Percentiles rank a stretch among this genome's conserved stretches.
phyloP scores from a whole-genome alignment of 1,139 yeast genomes.

The Sugiyamaella grinbergsii region DNA sequence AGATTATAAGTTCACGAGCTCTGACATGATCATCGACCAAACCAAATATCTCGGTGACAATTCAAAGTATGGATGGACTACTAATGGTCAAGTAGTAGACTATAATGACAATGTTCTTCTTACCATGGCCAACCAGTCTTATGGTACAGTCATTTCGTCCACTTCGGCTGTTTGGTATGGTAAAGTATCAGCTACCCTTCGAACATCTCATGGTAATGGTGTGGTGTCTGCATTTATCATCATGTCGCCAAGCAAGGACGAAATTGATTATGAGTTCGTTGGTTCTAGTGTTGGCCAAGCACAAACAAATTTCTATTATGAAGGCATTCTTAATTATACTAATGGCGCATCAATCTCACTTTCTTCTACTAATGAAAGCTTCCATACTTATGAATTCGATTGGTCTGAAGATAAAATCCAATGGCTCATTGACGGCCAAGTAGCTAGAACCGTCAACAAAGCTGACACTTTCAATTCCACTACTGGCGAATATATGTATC shows the following conservation, averaged over 20 bases:
- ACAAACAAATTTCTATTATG: conserved; percentile 79
- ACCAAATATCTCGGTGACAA: conserved; percentile 71
- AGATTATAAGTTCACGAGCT: conserved; percentile 36
- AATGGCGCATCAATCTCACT: conserved; percentile 52
- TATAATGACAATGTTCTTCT: conserved; percentile 56
- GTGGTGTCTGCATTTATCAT: conserved; percentile 82
- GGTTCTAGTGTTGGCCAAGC: conserved; percentile 69
- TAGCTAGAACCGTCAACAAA: conserved; percentile 67
- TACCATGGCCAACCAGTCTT: conserved; percentile 76
- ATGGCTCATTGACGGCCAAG: conserved; percentile 76
- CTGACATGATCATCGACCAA: conserved; percentile 43
- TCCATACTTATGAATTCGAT: conserved; percentile 78
- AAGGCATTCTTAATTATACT: conserved; percentile 59
- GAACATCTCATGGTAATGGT: conserved; percentile 76
- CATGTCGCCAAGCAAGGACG: conserved; percentile 86
- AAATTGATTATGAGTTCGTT: conserved; percentile 84
- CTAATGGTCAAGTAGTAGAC: conserved; percentile 65
- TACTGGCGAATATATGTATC: conserved; percentile 59
- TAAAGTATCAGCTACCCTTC: conserved; percentile 65
- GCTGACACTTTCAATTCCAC: conserved; percentile 71
- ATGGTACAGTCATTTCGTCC: conserved; percentile 81
- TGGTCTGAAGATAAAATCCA: conserved; percentile 75
- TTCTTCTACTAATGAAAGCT: conserved; percentile 58
- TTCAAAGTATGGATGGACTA: conserved; percentile 68
- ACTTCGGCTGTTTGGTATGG: conserved; percentile 88